Percentiles rank a stretch among this genome's conserved stretches.
phyloP scores from a whole-genome alignment of 129 eudicot genomes.

The Centella asiatica region DNA sequence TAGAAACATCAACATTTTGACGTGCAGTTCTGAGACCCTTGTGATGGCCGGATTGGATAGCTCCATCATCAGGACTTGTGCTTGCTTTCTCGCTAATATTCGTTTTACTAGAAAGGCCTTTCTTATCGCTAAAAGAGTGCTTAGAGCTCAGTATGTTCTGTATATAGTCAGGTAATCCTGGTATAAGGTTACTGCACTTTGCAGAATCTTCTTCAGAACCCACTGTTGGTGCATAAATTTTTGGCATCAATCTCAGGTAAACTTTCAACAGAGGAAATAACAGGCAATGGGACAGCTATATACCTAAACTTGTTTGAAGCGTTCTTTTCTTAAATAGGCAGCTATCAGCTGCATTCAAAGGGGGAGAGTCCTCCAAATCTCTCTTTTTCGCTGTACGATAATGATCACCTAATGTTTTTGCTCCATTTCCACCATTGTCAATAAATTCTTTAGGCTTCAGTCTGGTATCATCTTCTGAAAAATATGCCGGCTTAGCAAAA shows the following conservation, averaged over 20 bases:
- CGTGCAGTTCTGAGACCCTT: background rate
- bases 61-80: conserved; percentile 7
- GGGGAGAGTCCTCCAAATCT: background rate
- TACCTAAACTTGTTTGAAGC: conserved; percentile 30
- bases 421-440: background rate
- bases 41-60: conserved; percentile 9
- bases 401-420: background rate
- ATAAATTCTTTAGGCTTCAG: background rate
- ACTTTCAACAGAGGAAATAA: background rate
- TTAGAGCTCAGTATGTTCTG: background rate
- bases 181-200: background rate
- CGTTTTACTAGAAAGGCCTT: background rate
- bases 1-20: conserved; percentile 6
- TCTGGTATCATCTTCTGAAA: background rate
- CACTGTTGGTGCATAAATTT: background rate
- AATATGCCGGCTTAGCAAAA: background rate
- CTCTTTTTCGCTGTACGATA: conserved; percentile 7
- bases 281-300: background rate
- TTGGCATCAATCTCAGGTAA: background rate
- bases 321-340: conserved; percentile 37
- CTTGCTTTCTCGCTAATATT: conserved; percentile 1
- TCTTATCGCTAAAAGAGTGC: background rate
- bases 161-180: conserved; percentile 1
- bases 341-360: conserved; percentile 5
- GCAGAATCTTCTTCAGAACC: conserved; percentile 7